Percentiles rank a stretch among this genome's conserved stretches.
Evolutionary conservation across 495 filamentous ascomycete species (phyloP).

Genomic region (Articulospora tetracladia): DNA sequence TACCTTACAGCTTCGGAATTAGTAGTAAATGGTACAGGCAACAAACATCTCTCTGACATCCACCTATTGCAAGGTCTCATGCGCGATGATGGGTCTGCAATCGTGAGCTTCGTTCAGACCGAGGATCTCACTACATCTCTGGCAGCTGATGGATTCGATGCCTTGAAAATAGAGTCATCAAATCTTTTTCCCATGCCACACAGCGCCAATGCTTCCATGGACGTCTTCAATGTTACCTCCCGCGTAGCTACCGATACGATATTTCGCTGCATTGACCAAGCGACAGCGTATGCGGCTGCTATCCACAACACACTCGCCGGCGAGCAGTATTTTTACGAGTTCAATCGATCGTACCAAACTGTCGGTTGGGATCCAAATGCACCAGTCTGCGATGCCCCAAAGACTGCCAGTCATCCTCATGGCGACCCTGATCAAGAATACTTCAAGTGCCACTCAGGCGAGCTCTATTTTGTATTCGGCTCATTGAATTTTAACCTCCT

Average conservation of each 20-base stretch:
- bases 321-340: constrained; percentile 42
- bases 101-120: constrained; percentile 32
- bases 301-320: constrained; percentile 29
- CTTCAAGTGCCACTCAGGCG: constrained; percentile 44
- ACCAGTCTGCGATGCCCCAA: constrained; percentile 34
- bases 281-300: constrained; percentile 35
- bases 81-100: constrained; percentile 39
- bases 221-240: constrained; percentile 40
- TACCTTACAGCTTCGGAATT: constrained; percentile 37
- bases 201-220: constrained; percentile 38
- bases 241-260: constrained; percentile 40
- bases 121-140: constrained; percentile 26
- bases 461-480: constrained; percentile 38
- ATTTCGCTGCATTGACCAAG: constrained; percentile 44
- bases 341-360: constrained; percentile 45
- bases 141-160: constrained; percentile 30
- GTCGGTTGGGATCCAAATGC: constrained; percentile 37
- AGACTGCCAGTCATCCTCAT: constrained; percentile 29
- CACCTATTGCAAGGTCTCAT: constrained; percentile 40
- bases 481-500: constrained; percentile 28
- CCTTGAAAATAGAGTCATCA: constrained; percentile 33
- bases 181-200: constrained; percentile 37
- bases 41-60: constrained; percentile 30
- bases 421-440: constrained; percentile 34
- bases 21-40: constrained; percentile 28